phyloP scores from a whole-genome alignment of 768 basidiomycete species.

The Cyathus striatus region DNA sequence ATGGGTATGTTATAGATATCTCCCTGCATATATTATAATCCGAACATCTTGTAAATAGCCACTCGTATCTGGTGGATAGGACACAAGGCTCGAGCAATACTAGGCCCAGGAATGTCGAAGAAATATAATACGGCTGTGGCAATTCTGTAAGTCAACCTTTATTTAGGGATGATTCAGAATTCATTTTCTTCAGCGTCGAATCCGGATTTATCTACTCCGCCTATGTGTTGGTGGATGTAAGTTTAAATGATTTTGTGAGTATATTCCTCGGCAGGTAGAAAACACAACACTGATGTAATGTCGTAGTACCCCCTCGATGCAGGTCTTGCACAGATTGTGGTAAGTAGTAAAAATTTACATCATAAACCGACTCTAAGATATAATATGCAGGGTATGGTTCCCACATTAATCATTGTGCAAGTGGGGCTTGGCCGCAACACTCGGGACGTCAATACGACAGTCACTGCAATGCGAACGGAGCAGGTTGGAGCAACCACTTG shows the following conservation, averaged over 20 bases:
- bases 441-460: conserved; percentile 15
- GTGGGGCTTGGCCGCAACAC: conserved; percentile 18
- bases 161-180: neutral
- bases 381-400: conserved; percentile 19
- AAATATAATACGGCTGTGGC: conserved; percentile 19
- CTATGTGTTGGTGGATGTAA: conserved; percentile 19
- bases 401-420: conserved; percentile 24
- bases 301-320: conserved; percentile 11
- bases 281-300: neutral
- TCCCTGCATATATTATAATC: neutral
- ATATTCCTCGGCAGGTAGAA: neutral
- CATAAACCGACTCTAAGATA: neutral
- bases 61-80: conserved; percentile 26
- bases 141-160: conserved; percentile 16
- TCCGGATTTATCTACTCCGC: conserved; percentile 24
- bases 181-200: conserved; percentile 16
- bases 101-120: conserved; percentile 15
- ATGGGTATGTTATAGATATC: conserved; percentile 19
- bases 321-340: conserved; percentile 19
- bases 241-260: conserved; percentile 12
- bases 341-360: conserved; percentile 6
- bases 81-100: conserved; percentile 16
- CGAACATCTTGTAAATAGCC: conserved; percentile 9
- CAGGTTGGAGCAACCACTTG: conserved; percentile 10
- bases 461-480: conserved; percentile 15